Base-by-base conservation (phyloP, 805 yeast genomes). In the Saturnispora bothae region DNA sequence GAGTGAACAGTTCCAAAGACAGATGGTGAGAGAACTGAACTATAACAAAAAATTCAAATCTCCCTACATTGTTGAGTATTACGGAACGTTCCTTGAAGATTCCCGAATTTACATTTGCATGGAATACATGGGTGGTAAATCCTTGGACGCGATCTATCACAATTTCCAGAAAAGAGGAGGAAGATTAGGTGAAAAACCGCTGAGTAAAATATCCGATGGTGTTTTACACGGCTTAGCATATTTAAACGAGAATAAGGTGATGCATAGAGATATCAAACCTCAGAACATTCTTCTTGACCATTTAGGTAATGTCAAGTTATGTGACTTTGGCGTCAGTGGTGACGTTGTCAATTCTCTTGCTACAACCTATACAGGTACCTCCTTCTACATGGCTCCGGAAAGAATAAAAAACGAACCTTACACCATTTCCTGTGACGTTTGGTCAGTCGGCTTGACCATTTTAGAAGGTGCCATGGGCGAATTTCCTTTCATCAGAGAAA, bases 331-430 rank as follows among this genome's bases (percentile, higher is more conserved):
- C 16, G 98, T 92, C 20, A 80, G 94, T 53, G 98, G 98, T 9
- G 96, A 85, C 53, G 95, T 92, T 15, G 95, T 89, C 23, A 82
- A 92, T 57, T 85, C 96, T 0, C 65, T 92, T 33, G 97, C 97
- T 1, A 84, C 95, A 1, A 92, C 98, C 0, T 92, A 88, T 54
- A 92, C 96, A 0, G 98, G 98, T 2, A 92, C 98, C 0, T 88
- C 95, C 9, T 89, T 84, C 56, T 92, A 92, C 59, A 92, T 92
- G 98, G 97, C 98, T 0, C 98, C 98, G 0, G 98, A 92, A 59
- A 70, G 98, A 49, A 89, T 92, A 36, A 83, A 83, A 63, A 96
- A 96, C 21, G 89, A 85, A 53, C 92, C 96, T 1, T 92, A 92
- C 54, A 81, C 95, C 9, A 96, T 89, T 3, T 83, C 95, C 4